Evolutionary conservation across 352 stramenopile genomes (phyloP).

Genomic region (Phytophthora aleatoria): DNA sequence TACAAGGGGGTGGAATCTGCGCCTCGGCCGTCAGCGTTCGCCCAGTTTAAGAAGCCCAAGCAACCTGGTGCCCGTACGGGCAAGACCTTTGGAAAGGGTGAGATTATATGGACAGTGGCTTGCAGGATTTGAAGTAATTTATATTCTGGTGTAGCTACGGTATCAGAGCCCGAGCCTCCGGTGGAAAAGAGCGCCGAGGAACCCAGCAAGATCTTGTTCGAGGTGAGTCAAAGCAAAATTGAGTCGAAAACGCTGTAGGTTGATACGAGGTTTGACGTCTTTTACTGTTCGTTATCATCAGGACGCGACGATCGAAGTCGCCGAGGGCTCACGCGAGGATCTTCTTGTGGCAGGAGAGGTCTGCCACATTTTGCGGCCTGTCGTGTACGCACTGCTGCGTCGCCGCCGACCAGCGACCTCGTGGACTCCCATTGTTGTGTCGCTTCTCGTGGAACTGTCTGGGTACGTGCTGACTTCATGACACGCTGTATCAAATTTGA

Average conservation of each 20-base stretch:
- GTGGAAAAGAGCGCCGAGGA: constrained; percentile 31
- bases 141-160: constrained; percentile 14
- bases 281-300: constrained; percentile 19
- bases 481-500: background rate
- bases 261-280: background rate
- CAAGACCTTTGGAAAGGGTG: constrained; percentile 70
- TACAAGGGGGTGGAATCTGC: constrained; percentile 62
- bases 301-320: constrained; percentile 55
- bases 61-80: constrained; percentile 63
- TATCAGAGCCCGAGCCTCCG: constrained; percentile 29
- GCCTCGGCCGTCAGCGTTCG: constrained; percentile 54
- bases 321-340: constrained; percentile 41
- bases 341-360: constrained; percentile 69
- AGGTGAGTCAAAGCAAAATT: constrained; percentile 30
- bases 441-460: constrained; percentile 62
- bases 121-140: background rate
- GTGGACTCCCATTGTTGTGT: constrained; percentile 63
- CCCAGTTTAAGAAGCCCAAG: constrained; percentile 69
- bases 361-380: constrained; percentile 76
- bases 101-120: background rate
- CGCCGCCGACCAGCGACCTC: constrained; percentile 57
- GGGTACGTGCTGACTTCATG: constrained; percentile 40
- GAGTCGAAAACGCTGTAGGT: background rate
- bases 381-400: constrained; percentile 74
- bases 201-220: constrained; percentile 59